Percentiles rank a stretch among this genome's conserved stretches.
phyloP scores from a whole-genome alignment of 805 yeast genomes.

The Brettanomyces bruxellensis region DNA sequence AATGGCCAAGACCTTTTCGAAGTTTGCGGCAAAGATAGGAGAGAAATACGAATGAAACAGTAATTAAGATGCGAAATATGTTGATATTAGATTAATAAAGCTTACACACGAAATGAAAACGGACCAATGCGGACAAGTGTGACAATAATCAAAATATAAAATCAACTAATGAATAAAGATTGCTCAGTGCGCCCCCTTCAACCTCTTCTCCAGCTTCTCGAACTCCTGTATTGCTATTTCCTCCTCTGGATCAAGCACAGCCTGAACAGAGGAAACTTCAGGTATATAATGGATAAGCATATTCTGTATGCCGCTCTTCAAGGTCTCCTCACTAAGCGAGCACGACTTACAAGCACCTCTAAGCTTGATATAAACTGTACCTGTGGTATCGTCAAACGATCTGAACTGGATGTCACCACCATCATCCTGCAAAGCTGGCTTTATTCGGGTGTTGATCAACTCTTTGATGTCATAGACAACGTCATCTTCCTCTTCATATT shows the following conservation, averaged over 20 bases:
- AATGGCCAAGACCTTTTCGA: conserved; percentile 41
- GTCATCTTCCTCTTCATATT: conserved; percentile 54
- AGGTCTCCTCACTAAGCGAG: conserved; percentile 55
- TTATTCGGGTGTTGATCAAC: conserved; percentile 56
- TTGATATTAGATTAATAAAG: not conserved
- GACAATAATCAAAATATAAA: not conserved
- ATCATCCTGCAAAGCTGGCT: conserved; percentile 69
- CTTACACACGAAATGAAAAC: not conserved
- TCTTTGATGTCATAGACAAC: conserved; percentile 60
- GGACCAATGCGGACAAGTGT: not conserved
- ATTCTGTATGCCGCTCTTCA: conserved; percentile 60
- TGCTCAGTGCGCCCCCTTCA: conserved; percentile 19
- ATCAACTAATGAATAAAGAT: too few species aligned
- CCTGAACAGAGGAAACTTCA: conserved; percentile 50
- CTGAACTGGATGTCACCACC: conserved; percentile 71
- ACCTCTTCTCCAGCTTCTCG: conserved; percentile 66
- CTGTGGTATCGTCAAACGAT: conserved; percentile 43
- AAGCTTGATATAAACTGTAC: conserved; percentile 48
- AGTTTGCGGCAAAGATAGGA: conserved; percentile 22
- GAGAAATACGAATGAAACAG: conserved; percentile 2
- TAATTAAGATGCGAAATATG: not conserved
- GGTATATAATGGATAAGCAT: conserved; percentile 66
- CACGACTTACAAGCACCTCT: conserved; percentile 72
- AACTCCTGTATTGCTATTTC: conserved; percentile 66
- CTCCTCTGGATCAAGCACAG: conserved; percentile 30